Base-by-base conservation (phyloP, 2,329 filamentous ascomycete species). In the Diaporthe caulivora region DNA sequence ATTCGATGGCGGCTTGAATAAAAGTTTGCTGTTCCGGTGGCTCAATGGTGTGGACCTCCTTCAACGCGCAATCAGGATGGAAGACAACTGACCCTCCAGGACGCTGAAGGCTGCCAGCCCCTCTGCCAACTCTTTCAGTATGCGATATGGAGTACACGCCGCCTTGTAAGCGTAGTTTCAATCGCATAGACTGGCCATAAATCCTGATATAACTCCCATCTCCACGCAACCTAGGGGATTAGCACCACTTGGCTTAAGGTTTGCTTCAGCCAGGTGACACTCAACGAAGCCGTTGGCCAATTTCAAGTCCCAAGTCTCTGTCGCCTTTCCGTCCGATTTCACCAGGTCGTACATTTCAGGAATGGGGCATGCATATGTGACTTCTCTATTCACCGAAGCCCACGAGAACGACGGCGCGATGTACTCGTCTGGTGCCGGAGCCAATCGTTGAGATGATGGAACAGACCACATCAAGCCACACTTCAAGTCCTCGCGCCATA, bases 61-160 rank as follows among this genome's bases (percentile, higher is more conserved):
- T 53, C 7, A 53, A 53, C 5, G 13, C 49, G 4, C 49, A 53
- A 29, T 53, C 49, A 11, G 49, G 10, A 6, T 53, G 24, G 13
- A 53, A 53, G 21, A 29, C 24, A 15, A 53, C n/a, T 29, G 49
- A 26, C 11, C 49, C 49, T 29, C 11, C 24, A 7, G 49, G 2
- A 15, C 1, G 15, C 1, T 4, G n/a, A 1, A 26, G 11, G 11
- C 13, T 1, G 4, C 10, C 24, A 6, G 24, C 11, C 13, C 17
- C 13, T 6, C n/a, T n/a, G n/a, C n/a, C n/a, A n/a, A n/a, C n/a
- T n/a, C n/a, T n/a, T n/a, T 53, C 11, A 29, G 6, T 21, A 6
- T 53, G 49, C 7, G 49, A 53, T 29, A 53, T 6, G 4, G 24
- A 53, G 29, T 53, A 29, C 1, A 1, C 6, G 10, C 24, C 11